These are phyloP conservation scores for Candida ascalaphidarum DNA, from an alignment of 805 yeast genomes.

Conservation along the genomic window DNA sequence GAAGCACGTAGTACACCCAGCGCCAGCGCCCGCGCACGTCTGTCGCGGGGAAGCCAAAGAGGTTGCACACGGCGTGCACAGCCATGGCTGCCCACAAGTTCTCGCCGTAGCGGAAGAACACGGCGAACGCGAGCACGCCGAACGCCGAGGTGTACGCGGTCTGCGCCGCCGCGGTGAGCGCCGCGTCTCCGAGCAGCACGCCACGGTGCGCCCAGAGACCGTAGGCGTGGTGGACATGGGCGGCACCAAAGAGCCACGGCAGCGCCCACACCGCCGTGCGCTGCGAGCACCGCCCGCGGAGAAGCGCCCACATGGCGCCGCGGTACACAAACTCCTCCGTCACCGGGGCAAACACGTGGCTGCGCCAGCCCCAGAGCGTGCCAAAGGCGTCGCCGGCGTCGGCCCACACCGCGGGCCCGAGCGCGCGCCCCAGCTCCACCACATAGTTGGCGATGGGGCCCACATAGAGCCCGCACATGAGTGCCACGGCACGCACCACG, in stretches of 20 bases:
- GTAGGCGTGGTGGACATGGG: constrained; percentile 71
- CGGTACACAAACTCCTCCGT: constrained; percentile 75
- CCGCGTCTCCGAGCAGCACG: constrained; percentile 16
- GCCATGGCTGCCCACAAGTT: constrained; percentile 49
- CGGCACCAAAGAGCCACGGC: constrained; percentile 66
- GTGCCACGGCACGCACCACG: not conserved
- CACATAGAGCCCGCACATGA: not conserved
- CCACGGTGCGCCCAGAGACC: constrained; percentile 28
- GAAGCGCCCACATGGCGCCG: constrained; percentile 27
- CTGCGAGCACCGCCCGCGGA: constrained; percentile 4
- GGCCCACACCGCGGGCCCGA: constrained; percentile 1
- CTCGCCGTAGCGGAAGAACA: constrained; percentile 40
- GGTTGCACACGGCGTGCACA: constrained; percentile 63
- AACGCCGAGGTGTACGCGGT: constrained; percentile 58
- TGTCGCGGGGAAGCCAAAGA: constrained; percentile 54
- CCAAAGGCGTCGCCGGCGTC: constrained; percentile 13
- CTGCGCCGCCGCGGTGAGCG: constrained; percentile 40
- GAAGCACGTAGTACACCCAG: constrained; percentile 26
- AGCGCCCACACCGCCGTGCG: constrained; percentile 17
- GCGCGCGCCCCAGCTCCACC: no score
- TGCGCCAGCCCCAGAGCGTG: constrained; percentile 40
- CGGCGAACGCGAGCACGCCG: constrained; percentile 56
- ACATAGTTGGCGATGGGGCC: not conserved
- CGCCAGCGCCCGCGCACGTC: constrained; percentile 9
- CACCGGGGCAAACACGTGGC: constrained; percentile 61